These are phyloP conservation scores for Aspergillus brasiliensis DNA, from an alignment of 2,329 filamentous ascomycete species.

Conservation along the genomic window DNA sequence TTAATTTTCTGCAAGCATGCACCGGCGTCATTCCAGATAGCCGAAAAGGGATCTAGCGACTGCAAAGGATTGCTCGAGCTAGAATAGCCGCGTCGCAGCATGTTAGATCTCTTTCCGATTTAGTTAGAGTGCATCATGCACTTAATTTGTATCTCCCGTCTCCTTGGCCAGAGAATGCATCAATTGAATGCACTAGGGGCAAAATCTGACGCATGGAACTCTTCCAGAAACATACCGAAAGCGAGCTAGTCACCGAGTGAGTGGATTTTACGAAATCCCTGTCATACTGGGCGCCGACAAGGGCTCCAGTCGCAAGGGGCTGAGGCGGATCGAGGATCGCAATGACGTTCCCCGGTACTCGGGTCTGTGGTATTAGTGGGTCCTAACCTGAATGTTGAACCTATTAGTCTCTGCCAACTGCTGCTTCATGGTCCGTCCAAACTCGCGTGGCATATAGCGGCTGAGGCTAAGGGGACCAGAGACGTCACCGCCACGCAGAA, in stretches of 20 bases:
- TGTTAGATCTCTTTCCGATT: constrained; percentile 10
- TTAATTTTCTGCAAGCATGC: neutral
- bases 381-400: neutral
- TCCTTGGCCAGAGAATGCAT: neutral
- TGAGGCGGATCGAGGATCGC: neutral
- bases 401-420: neutral
- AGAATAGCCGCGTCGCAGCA: neutral
- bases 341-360: neutral
- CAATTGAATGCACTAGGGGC: neutral
- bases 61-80: neutral
- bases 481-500: neutral
- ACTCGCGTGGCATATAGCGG: neutral
- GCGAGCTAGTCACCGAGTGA: neutral
- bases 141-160: neutral
- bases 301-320: neutral
- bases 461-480: neutral
- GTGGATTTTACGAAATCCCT: neutral
- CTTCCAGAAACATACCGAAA: constrained; percentile 2
- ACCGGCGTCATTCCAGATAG: neutral
- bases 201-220: constrained; percentile 9
- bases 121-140: constrained; percentile 1
- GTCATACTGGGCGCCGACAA: neutral
- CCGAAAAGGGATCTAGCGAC: neutral
- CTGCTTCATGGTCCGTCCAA: neutral
- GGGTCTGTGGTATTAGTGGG: neutral